These are phyloP conservation scores for Poronia punctata DNA, from an alignment of 495 filamentous ascomycete species.

Conservation along the genomic window DNA sequence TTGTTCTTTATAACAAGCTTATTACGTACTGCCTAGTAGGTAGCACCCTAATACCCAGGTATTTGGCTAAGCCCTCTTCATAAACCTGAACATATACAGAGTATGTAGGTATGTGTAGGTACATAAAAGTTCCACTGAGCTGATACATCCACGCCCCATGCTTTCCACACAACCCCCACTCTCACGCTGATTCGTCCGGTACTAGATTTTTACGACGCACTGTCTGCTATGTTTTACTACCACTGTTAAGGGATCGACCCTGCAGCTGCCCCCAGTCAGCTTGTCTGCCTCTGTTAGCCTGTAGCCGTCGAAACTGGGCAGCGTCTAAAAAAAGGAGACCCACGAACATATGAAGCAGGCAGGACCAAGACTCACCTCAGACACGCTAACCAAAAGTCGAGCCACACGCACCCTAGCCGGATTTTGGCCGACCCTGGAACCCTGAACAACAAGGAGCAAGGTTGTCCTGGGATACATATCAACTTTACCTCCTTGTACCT, in stretches of 20 bases:
- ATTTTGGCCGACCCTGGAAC: conserved; percentile 18
- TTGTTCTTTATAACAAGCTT: too few species aligned
- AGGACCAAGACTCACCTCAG: conserved; percentile 20
- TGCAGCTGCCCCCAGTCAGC: conserved; percentile 23
- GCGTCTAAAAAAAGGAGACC: conserved; percentile 19
- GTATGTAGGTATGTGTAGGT: too few species aligned
- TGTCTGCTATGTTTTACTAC: too few species aligned
- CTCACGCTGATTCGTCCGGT: too few species aligned
- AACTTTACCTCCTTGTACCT: conserved; percentile 18
- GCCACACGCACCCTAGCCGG: conserved; percentile 21
- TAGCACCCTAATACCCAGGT: too few species aligned
- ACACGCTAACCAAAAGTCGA: conserved; percentile 25
- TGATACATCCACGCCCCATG: too few species aligned
- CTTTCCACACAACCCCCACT: too few species aligned
- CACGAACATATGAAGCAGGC: conserved; percentile 16
- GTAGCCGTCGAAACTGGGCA: conserved; percentile 21
- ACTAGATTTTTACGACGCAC: too few species aligned
- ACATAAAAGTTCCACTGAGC: too few species aligned
- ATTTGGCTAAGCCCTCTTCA: too few species aligned
- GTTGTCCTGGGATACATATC: conserved; percentile 19
- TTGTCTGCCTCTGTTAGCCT: conserved; percentile 10
- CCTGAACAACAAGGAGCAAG: conserved; percentile 8
- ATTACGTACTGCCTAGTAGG: too few species aligned
- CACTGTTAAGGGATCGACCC: conserved; percentile 27
- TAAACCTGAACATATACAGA: too few species aligned